These are phyloP conservation scores for Grosmannia clavigera DNA, from an alignment of 2,329 filamentous ascomycete genomes.

Conservation along the genomic window DNA sequence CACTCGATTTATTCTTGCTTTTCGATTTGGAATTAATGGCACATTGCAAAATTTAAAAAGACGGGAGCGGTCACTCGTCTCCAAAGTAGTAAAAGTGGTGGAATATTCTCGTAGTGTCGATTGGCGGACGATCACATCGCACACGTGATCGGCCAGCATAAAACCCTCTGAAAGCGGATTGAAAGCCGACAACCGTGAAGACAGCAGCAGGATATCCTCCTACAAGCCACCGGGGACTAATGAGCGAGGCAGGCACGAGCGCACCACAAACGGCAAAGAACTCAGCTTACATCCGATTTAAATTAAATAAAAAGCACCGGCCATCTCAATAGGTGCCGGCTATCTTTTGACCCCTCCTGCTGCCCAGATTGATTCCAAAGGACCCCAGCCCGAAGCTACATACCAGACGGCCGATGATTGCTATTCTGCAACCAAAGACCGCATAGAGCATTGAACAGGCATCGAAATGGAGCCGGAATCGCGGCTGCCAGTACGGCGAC, in stretches of 20 bases:
- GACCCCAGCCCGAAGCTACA: not conserved
- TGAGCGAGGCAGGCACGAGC: not conserved
- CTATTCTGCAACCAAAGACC: not conserved
- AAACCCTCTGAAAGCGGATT: not conserved
- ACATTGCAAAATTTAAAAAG: not conserved
- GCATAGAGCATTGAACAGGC: not conserved
- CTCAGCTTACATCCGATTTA: not conserved
- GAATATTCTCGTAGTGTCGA: not conserved
- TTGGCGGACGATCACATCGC: not conserved
- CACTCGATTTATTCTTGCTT: not conserved
- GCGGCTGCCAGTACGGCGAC: slow-evolving; percentile 17
- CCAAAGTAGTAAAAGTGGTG: not conserved
- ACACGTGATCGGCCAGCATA: not conserved
- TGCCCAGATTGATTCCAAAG: slow-evolving; percentile 22
- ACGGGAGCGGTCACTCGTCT: not conserved
- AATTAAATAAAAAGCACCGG: not conserved
- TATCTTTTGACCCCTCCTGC: not conserved
- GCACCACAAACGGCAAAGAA: not conserved
- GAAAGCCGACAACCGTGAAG: not conserved
- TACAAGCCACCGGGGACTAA: not conserved
- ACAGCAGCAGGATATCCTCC: not conserved
- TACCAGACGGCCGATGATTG: not conserved
- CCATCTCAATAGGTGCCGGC: not conserved
- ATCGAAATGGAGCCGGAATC: not conserved
- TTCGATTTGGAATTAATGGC: not conserved